Base-by-base conservation (phyloP, 2,329 filamentous ascomycete species). In the Lachnellula willkommii region DNA sequence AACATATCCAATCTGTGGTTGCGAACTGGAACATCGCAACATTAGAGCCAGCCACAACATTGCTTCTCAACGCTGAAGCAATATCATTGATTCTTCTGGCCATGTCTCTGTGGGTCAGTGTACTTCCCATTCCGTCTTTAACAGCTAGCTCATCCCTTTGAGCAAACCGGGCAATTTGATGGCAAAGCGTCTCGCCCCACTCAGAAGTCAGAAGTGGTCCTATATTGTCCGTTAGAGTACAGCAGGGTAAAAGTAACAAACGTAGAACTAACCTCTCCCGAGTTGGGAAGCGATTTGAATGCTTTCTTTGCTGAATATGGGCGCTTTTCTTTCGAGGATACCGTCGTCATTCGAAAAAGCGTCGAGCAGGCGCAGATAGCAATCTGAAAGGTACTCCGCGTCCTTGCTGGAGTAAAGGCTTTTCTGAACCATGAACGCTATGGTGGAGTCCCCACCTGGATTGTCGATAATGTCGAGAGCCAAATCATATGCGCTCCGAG, bases 1-100 rank as follows among this genome's bases (percentile, higher is more conserved):
- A 72, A 40, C 54, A 65, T 5, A 74, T 62, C 64, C 65, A 73
- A 40, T 76, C 70, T 0, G 63, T 39, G 0, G 65, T 59, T 0
- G 77, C 68, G 4, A 74, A 50, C 39, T 73, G 71, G 49, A 76
- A 73, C 2, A 80, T 73, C 0, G 62, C 70, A 2, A 80, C 69
- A 0, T 54, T 51, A 9, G 63, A 63, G 0, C 66, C 69, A 1
- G 53, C 50, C 5, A 65, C 53, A 1, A 60, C 65, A 1, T 37
- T 50, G 2, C 26, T 55, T 5, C 55, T 5, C 5, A 77, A 56
- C 5, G 66, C 60, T 5, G 57, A 59, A 12, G 70, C 66, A 42
- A 78, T 75, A 5, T 56, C 55, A 8, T 74, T 53, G 11, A 72
- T 65, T 42, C 17, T 42, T 17, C n/a, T n/a, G 17, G 12, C n/a